These are phyloP conservation scores for Bipolaris bicolor DNA, from an alignment of 2,329 filamentous ascomycete genomes.

Conservation along the genomic window DNA sequence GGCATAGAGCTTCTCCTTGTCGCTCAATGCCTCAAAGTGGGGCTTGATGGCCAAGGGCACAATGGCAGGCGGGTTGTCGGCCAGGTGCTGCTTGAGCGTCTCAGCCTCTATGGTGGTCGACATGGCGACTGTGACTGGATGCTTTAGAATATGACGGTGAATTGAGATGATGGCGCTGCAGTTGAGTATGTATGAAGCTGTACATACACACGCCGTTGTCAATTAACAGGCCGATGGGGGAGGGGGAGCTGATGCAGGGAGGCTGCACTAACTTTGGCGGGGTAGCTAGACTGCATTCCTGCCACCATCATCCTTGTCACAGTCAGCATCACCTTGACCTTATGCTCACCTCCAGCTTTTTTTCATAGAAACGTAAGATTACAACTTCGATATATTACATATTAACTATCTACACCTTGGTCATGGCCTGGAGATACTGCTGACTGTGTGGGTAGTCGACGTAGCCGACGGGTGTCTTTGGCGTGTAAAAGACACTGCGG, in stretches of 20 bases:
- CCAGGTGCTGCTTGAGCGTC: conserved; percentile 73
- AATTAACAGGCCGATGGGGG: background rate
- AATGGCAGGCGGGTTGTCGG: conserved; percentile 86
- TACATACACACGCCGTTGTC: background rate
- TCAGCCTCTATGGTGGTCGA: conserved; percentile 51
- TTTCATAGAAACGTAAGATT: background rate
- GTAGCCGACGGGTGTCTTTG: conserved; percentile 22
- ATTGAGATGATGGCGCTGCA: background rate
- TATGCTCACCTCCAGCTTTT: background rate
- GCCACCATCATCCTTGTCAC: background rate
- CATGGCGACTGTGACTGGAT: conserved; percentile 20
- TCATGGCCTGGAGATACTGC: conserved; percentile 9
- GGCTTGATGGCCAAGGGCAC: conserved; percentile 89
- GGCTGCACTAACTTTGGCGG: background rate
- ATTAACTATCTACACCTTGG: conserved; percentile 1
- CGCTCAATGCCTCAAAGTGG: conserved; percentile 80
- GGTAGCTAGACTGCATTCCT: background rate
- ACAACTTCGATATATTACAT: background rate
- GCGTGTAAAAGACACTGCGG: conserved; percentile 28
- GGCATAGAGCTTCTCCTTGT: conserved; percentile 86
- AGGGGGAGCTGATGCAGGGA: background rate
- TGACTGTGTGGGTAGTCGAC: conserved; percentile 20
- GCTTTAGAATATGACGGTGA: background rate
- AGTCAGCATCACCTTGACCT: background rate
- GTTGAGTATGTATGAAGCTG: background rate